These are phyloP conservation scores for Scutellaria minor DNA, from an alignment of 257 asterid species.

Conservation along the genomic window DNA sequence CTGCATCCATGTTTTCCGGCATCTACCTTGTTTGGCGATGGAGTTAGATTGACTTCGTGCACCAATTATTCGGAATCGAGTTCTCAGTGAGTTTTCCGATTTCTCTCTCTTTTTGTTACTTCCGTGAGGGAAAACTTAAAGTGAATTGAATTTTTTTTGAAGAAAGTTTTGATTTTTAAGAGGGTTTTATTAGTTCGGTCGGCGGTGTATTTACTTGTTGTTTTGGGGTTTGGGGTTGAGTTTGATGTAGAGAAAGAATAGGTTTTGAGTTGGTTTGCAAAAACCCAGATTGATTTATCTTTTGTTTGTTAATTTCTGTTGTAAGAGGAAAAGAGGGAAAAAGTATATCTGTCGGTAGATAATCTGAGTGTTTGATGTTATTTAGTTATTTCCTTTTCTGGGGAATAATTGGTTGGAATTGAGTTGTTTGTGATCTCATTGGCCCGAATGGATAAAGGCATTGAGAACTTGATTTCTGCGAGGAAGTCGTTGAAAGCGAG, in stretches of 20 bases:
- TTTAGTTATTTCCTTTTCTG: background rate
- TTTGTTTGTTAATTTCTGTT: background rate
- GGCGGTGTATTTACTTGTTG: constrained; percentile 17
- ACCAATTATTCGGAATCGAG: background rate
- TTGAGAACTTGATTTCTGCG: constrained; percentile 65
- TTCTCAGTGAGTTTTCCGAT: constrained; percentile 43
- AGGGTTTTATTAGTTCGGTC: constrained; percentile 36
- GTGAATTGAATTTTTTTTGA: background rate
- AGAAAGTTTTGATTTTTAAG: constrained; percentile 20
- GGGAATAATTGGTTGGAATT: constrained; percentile 26
- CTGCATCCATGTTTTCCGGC: constrained; percentile 14
- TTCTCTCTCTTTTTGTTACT: background rate
- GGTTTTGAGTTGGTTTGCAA: constrained; percentile 31
- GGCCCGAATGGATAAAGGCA: constrained; percentile 55
- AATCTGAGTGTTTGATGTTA: constrained; percentile 15
- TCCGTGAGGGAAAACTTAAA: background rate
- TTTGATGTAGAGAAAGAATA: constrained; percentile 39
- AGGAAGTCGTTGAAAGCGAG: constrained; percentile 64
- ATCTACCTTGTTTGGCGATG: background rate
- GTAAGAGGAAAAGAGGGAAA: background rate
- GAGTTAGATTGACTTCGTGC: constrained; percentile 33
- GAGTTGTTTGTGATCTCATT: constrained; percentile 33
- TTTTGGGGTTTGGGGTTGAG: constrained; percentile 20
- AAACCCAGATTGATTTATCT: constrained; percentile 38
- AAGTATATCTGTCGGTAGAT: constrained; percentile 23